Base-by-base conservation (phyloP, 164 flowering plant genomes). In the Sedum album region DNA sequence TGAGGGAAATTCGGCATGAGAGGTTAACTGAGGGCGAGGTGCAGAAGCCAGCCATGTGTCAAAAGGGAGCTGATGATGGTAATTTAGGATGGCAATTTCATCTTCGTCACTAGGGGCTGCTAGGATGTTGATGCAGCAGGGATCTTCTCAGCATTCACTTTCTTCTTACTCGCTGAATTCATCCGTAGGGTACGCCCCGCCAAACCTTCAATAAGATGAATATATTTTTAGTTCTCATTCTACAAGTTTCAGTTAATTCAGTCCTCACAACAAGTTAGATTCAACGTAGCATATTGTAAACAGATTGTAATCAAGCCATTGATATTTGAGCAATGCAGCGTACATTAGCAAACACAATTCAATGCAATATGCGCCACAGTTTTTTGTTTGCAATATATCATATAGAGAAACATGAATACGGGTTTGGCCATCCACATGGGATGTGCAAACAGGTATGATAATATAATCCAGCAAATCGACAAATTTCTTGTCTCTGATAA, bases 1-100 rank as follows among this genome's bases (percentile, higher is more conserved):
- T 90, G 44, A 85, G 79, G 68, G 94, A 82, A 35, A 84, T 90
- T 30, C 69, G 83, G 60, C 93, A 90, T 0, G 92, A 87, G 62
- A 57, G 62, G 62, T 30, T 57, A 33, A 57, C 20, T 28, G 62
- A 57, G 33, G 31, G 62, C 28, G 62, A 57, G n/a, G 33, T 11
- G 35, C 62, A 57, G 33, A 57, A 57, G 62, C 62, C 62, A 28
- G 20, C 20, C 3, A 10, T 33, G 62, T 26, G 62, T 57, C n/a
- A 57, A 57, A 60, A 66, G 68, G 9, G 93, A 83, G 41, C 72
- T 69, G 68, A 74, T 26, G 61, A 55, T 55, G 30, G 62, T 57
- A 57, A 57, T 57, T 4, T 79, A 1, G 65, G 6, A 72, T 69
- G 66, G 73, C 82, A 0, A 71, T 69, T 63, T 73, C 83, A 0